These are phyloP conservation scores for Umbelopsis sp. DNA, from an alignment of 192 early-diverging fungal species.

Conservation along the genomic window DNA sequence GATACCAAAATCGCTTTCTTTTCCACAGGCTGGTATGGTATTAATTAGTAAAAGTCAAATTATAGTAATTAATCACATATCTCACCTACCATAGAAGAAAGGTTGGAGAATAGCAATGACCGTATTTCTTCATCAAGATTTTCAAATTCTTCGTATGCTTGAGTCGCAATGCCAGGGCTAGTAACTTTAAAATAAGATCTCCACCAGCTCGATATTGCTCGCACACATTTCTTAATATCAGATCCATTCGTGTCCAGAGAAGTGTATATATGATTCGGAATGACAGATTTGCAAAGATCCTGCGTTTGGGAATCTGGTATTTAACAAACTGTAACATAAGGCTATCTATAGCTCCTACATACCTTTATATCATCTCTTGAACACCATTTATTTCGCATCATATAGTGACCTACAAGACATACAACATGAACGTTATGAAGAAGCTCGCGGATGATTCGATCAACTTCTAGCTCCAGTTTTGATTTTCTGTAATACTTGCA, in stretches of 20 bases:
- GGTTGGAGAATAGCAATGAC: not conserved
- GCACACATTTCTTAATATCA: slow-evolving; percentile 11
- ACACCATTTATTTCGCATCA: slow-evolving; percentile 63
- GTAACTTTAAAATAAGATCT: slow-evolving; percentile 30
- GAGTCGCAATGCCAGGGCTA: slow-evolving; percentile 18
- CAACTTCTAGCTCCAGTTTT: slow-evolving; percentile 48
- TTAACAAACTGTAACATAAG: not conserved
- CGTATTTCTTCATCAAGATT: not conserved
- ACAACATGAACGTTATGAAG: slow-evolving; percentile 66
- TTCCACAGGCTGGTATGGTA: not conserved
- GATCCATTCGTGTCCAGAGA: not conserved
- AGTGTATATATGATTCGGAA: slow-evolving; percentile 28
- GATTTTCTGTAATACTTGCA: slow-evolving; percentile 25
- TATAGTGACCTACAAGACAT: slow-evolving; percentile 52
- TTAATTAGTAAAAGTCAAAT: not conserved
- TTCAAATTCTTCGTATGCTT: slow-evolving; percentile 14
- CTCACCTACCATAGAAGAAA: slow-evolving; percentile 1
- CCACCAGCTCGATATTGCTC: slow-evolving; percentile 35
- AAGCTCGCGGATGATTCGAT: slow-evolving; percentile 52
- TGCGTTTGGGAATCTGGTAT: not conserved
- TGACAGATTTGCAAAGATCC: slow-evolving; percentile 36
- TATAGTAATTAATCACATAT: not conserved
- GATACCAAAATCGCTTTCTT: not conserved
- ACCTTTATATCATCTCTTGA: slow-evolving; percentile 42
- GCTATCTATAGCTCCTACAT: slow-evolving; percentile 14